Evolutionary conservation across 2,329 filamentous ascomycete genomes (phyloP).

Genomic region (Phyllosticta citribraziliensis): DNA sequence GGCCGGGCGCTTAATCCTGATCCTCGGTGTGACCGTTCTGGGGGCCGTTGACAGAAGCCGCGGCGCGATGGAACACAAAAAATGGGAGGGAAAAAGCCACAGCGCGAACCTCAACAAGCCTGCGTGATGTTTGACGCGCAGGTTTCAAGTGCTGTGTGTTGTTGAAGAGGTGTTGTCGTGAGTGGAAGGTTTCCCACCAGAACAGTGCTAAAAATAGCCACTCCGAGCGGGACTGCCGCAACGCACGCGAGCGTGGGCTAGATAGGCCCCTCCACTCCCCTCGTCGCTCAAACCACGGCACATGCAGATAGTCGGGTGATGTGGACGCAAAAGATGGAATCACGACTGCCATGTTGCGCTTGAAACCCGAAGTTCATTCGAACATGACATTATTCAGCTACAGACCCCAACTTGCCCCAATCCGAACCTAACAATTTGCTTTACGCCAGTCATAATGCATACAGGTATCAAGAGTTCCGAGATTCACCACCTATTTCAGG

Average conservation of each 20-base stretch:
- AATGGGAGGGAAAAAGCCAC: not conserved
- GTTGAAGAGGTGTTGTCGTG: not conserved
- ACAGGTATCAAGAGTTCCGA: not conserved
- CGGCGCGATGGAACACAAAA: not conserved
- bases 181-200: not conserved
- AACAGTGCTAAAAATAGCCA: not conserved
- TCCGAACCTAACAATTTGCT: not conserved
- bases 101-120: not conserved
- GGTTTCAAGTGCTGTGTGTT: not conserved
- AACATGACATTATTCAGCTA: not conserved
- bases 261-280: not conserved
- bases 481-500: conserved; percentile 5
- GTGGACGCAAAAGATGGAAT: not conserved
- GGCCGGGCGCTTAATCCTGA: conserved; percentile 8
- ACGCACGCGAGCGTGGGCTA: not conserved
- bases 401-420: not conserved
- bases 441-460: not conserved
- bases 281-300: not conserved
- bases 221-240: not conserved
- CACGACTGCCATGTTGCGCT: not conserved
- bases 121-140: not conserved
- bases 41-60: conserved; percentile 3
- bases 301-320: not conserved
- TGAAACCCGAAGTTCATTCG: not conserved
- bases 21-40: conserved; percentile 5